Conservation (phyloP, 768 basidiomycete species). For the Agrocybe pediades region DNA sequence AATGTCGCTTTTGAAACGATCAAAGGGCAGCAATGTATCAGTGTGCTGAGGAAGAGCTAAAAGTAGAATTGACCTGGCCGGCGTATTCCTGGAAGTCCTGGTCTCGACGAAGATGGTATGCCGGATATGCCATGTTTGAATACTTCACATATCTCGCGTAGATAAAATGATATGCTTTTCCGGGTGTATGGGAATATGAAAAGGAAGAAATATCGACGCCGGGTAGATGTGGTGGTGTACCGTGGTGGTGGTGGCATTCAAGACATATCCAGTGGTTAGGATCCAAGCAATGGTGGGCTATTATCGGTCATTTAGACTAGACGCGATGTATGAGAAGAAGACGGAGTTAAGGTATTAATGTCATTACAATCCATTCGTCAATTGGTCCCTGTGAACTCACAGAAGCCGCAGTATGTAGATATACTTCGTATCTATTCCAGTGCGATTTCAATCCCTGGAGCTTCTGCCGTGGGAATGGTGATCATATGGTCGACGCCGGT, state of each 20-base stretch:
- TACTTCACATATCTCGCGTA: too few species aligned
- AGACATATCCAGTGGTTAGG: neutral
- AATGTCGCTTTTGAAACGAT: neutral
- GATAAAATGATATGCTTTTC: too few species aligned
- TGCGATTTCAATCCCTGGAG: conserved; percentile 8
- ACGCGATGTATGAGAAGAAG: neutral
- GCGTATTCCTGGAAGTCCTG: too few species aligned
- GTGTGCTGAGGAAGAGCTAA: neutral
- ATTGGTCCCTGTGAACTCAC: too few species aligned
- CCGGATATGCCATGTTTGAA: too few species aligned
- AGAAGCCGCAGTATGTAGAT: too few species aligned
- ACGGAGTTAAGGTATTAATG: neutral
- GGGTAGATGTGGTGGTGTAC: neutral
- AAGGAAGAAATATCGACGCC: neutral
- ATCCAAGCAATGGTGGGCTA: neutral
- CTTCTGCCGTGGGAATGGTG: conserved; percentile 15
- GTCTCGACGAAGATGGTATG: too few species aligned
- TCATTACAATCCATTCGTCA: neutral
- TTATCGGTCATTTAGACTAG: too few species aligned
- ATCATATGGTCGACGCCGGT: conserved; percentile 7
- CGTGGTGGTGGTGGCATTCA: too few species aligned
- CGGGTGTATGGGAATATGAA: neutral
- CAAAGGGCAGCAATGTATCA: neutral
- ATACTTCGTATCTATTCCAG: too few species aligned
- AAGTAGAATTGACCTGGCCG: too few species aligned